These are phyloP conservation scores for Akanthomyces muscarius DNA, from an alignment of 2,329 filamentous ascomycete species.

Conservation along the genomic window DNA sequence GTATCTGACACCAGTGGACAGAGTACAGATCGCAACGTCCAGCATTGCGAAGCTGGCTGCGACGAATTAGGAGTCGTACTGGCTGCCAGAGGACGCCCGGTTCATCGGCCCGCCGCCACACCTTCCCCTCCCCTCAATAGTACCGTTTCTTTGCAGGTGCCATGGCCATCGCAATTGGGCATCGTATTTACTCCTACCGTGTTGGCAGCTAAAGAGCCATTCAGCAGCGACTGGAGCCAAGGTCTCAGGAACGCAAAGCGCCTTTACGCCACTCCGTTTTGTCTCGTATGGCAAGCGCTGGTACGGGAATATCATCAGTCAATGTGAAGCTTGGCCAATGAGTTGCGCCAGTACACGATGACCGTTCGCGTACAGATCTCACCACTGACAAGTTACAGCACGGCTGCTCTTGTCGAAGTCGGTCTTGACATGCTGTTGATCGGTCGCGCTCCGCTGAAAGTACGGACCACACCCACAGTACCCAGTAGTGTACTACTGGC, in stretches of 20 bases:
- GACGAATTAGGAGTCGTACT: neutral
- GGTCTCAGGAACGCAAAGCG: neutral
- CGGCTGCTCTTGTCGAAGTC: neutral
- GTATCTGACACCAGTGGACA: neutral
- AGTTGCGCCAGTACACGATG: neutral
- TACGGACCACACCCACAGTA: no score
- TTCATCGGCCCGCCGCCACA: conserved; percentile 5
- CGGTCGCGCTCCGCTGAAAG: no score
- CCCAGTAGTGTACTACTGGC: neutral
- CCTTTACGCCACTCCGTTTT: neutral
- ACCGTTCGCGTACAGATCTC: no score
- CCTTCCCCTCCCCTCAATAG: neutral
- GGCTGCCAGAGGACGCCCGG: neutral
- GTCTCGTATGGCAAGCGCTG: conserved; percentile 1
- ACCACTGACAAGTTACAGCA: neutral
- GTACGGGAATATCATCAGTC: neutral
- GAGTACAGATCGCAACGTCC: neutral
- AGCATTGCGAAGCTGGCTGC: neutral
- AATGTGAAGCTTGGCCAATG: neutral
- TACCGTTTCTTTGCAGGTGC: neutral
- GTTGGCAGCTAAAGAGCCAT: neutral
- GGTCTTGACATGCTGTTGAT: neutral
- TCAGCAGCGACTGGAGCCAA: neutral
- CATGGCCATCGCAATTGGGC: no score
- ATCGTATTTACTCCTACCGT: no score